These are phyloP conservation scores for Neurospora tetrasperma DNA, from an alignment of 495 filamentous ascomycete species.

Conservation along the genomic window DNA sequence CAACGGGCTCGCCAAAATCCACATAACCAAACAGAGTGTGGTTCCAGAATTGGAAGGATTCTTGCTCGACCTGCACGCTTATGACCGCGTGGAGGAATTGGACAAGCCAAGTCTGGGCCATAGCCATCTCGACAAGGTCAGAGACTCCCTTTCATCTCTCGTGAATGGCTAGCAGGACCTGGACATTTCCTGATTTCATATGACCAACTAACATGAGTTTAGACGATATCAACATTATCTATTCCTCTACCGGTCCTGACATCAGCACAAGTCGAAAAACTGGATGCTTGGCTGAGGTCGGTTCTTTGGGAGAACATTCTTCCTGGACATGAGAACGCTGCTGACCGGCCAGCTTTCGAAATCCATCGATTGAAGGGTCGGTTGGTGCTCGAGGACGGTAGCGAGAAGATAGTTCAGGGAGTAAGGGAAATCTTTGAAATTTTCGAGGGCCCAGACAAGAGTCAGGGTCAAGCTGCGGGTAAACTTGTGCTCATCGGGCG, in stretches of 20 bases:
- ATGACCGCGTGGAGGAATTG: constrained; percentile 64
- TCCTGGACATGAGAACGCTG: constrained; percentile 28
- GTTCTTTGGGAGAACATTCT: constrained; percentile 73
- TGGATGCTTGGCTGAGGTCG: constrained; percentile 77
- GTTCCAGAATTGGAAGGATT: constrained; percentile 76
- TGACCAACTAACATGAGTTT: not conserved
- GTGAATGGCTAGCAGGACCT: not conserved
- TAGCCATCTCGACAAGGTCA: constrained; percentile 75
- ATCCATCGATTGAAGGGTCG: constrained; percentile 84
- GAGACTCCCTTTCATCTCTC: constrained; percentile 9
- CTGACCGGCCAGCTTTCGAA: constrained; percentile 39
- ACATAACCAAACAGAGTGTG: constrained; percentile 66
- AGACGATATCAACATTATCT: constrained; percentile 84
- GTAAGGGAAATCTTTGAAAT: constrained; percentile 93
- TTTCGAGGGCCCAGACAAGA: constrained; percentile 43
- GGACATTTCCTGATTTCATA: not conserved
- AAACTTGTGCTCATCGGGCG: constrained; percentile 78
- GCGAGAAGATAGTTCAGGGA: constrained; percentile 71
- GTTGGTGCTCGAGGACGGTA: constrained; percentile 49
- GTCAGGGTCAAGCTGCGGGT: constrained; percentile 29
- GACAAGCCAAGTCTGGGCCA: constrained; percentile 58
- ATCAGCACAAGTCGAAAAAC: constrained; percentile 38
- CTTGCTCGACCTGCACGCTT: constrained; percentile 84
- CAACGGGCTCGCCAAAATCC: constrained; percentile 80
- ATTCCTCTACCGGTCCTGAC: constrained; percentile 50